Conservation (phyloP, 495 filamentous ascomycete species). For the Xylaria bambusicola region DNA sequence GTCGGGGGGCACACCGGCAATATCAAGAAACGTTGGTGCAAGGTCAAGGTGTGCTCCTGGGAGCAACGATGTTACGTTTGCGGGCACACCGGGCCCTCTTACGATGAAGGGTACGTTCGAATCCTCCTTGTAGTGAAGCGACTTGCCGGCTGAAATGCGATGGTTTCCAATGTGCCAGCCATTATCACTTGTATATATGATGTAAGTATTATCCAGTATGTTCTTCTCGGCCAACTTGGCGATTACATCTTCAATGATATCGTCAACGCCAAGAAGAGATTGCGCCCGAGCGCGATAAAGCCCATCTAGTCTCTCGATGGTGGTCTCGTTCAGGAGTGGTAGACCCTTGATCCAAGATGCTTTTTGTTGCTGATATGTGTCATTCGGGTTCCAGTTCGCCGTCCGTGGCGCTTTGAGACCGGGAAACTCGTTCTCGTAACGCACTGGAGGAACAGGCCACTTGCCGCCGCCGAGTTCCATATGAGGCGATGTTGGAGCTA, state of each 20-base stretch:
- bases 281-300: conserved; percentile 58
- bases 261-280: conserved; percentile 58
- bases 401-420: conserved; percentile 36
- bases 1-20: conserved; percentile 4
- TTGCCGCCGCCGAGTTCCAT: conserved; percentile 37
- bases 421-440: conserved; percentile 35
- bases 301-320: conserved; percentile 15
- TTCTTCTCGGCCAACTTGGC: conserved; percentile 46
- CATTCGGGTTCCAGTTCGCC: conserved; percentile 36
- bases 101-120: conserved; percentile 60
- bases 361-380: conserved; percentile 38
- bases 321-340: conserved; percentile 50
- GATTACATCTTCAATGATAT: conserved; percentile 55
- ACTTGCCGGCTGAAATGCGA: conserved; percentile 59
- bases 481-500: conserved; percentile 59
- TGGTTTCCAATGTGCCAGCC: conserved; percentile 66
- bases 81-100: conserved; percentile 49
- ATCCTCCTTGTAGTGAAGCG: conserved; percentile 58
- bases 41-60: conserved; percentile 23
- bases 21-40: conserved; percentile 22
- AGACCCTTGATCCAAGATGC: conserved; percentile 55
- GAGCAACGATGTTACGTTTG: conserved; percentile 14
- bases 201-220: conserved; percentile 55
- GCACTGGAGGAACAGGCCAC: conserved; percentile 12
- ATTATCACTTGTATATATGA: conserved; percentile 63